Percentiles rank a stretch among this genome's conserved stretches.
These are phyloP conservation scores for Microbotryomycetes sp. DNA, from an alignment of 1,284 basidiomycete genomes.

Conservation along the genomic window DNA sequence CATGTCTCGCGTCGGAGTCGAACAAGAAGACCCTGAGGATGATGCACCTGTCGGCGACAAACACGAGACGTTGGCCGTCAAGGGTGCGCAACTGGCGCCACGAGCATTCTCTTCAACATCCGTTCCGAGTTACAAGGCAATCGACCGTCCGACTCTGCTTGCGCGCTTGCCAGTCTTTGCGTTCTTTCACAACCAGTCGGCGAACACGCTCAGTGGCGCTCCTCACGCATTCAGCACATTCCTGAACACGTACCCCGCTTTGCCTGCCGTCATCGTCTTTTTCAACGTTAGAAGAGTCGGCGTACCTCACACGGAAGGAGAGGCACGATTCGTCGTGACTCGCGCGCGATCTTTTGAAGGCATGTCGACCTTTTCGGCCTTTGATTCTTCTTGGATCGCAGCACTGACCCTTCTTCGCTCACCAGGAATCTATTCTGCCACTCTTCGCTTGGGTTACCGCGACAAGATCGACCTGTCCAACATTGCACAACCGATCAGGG, in stretches of 20 bases:
- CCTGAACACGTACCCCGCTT: constrained; percentile 26
- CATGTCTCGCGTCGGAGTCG: constrained; percentile 10
- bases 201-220: constrained; percentile 18
- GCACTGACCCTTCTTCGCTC: not conserved
- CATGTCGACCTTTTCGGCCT: constrained; percentile 22
- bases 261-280: constrained; percentile 45
- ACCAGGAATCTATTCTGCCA: constrained; percentile 50
- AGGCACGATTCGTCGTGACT: constrained; percentile 50
- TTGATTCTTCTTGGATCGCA: no score
- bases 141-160: constrained; percentile 1
- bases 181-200: constrained; percentile 25
- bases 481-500: constrained; percentile 47
- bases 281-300: constrained; percentile 52
- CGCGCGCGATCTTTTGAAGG: constrained; percentile 53
- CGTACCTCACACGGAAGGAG: constrained; percentile 45
- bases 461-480: constrained; percentile 49
- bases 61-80: not conserved
- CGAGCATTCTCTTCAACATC: no score
- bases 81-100: no score
- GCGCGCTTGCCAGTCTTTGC: constrained; percentile 19
- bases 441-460: constrained; percentile 56
- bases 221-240: constrained; percentile 31
- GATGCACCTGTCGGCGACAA: not conserved
- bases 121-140: not conserved
- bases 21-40: not conserved